Evolutionary conservation across 1,284 basidiomycete genomes (phyloP).

Genomic region (Heimioporus punctisporus): DNA sequence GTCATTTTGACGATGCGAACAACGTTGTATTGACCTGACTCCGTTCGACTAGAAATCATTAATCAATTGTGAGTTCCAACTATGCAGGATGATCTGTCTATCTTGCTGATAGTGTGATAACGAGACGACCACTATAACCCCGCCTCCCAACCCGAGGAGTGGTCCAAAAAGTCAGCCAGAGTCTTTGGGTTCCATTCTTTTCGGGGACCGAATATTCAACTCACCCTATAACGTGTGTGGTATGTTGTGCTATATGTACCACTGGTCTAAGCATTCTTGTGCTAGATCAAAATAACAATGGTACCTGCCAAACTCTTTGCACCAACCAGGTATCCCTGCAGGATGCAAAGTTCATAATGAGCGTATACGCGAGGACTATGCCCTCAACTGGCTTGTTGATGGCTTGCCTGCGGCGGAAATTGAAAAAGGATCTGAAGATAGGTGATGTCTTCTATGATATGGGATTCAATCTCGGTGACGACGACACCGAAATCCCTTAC

Average conservation of each 20-base stretch:
- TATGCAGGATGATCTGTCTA: background rate
- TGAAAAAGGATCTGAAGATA: slow-evolving; percentile 80
- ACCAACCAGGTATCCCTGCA: slow-evolving; percentile 59
- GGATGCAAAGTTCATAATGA: slow-evolving; percentile 89
- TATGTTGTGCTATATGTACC: background rate
- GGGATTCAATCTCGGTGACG: slow-evolving; percentile 81
- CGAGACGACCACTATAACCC: slow-evolving; percentile 89
- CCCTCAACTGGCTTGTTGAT: slow-evolving; percentile 95
- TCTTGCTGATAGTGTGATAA: slow-evolving; percentile 12
- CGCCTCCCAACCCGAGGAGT: slow-evolving; percentile 75
- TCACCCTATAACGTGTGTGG: slow-evolving; percentile 82
- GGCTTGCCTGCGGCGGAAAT: slow-evolving; percentile 94
- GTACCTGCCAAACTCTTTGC: slow-evolving; percentile 83
- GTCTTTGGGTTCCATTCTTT: slow-evolving; percentile 91
- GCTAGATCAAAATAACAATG: slow-evolving; percentile 79
- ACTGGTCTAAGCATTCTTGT: background rate
- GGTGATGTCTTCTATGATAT: slow-evolving; percentile 90
- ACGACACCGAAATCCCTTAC: slow-evolving; percentile 62
- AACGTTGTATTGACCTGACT: slow-evolving; percentile 11
- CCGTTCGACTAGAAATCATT: slow-evolving; percentile 65
- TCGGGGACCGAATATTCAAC: slow-evolving; percentile 95
- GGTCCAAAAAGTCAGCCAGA: slow-evolving; percentile 85
- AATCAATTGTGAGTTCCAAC: slow-evolving; percentile 66
- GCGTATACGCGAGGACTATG: slow-evolving; percentile 92
- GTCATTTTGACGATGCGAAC: slow-evolving; percentile 28